phyloP scores from a whole-genome alignment of 2,329 filamentous ascomycete genomes.

The Monosporascus cannonballus region DNA sequence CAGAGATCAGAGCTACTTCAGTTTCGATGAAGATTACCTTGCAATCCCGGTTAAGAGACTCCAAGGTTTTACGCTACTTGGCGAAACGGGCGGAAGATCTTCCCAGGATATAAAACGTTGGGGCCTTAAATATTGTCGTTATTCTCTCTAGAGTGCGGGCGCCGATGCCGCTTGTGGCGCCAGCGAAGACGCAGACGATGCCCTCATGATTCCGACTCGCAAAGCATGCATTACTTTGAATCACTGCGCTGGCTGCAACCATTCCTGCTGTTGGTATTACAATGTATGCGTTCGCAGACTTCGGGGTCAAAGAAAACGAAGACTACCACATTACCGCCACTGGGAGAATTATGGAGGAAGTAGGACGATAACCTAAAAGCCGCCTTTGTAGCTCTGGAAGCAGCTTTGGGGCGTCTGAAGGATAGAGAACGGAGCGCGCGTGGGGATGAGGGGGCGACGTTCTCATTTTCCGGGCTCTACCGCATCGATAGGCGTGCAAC shows the following conservation, averaged over 20 bases:
- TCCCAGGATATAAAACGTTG: conserved; percentile 18
- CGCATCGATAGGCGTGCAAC: no score
- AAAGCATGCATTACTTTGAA: conserved; percentile 1
- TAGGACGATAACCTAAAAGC: no score
- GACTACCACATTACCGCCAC: no score
- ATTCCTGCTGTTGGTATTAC: conserved; percentile 3
- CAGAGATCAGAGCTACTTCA: conserved; percentile 19
- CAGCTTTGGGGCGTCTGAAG: no score
- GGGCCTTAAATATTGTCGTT: conserved; percentile 8
- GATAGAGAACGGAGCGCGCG: no score
- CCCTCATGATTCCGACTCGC: conserved; percentile 1
- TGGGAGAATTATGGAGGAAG: no score
- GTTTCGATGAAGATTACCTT: conserved; percentile 22
- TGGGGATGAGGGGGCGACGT: no score
- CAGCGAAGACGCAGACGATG: conserved; percentile 7
- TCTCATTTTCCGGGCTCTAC: no score
- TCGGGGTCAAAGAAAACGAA: no score
- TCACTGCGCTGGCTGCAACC: conserved; percentile 15
- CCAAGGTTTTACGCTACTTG: conserved; percentile 5
- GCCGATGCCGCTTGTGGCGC: conserved; percentile 18
- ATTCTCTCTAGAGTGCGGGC: conserved; percentile 17
- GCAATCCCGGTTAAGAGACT: conserved; percentile 6
- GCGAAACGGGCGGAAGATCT: conserved; percentile 10
- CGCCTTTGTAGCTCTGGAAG: no score
- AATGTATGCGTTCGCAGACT: background rate